phyloP scores from a whole-genome alignment of 2,329 filamentous ascomycete genomes.

The Coniochaeta pulveracea region DNA sequence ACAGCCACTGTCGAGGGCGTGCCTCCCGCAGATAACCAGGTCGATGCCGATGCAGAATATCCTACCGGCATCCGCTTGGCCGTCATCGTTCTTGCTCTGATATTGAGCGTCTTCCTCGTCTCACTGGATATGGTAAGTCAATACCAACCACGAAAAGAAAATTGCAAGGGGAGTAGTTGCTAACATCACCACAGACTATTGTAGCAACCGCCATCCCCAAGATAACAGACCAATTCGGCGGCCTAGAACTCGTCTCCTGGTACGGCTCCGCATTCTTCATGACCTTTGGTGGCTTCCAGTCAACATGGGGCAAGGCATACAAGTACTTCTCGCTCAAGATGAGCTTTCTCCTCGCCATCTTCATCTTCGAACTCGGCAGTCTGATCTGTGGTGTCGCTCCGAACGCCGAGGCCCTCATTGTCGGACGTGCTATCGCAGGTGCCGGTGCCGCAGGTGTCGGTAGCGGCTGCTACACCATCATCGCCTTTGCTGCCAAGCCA shows the following conservation, averaged over 20 bases:
- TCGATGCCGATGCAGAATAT: slow-evolving; percentile 1
- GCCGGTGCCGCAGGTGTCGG: slow-evolving; percentile 7
- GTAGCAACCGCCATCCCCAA: slow-evolving; percentile 3
- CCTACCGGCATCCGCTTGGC: neutral
- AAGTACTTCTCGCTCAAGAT: slow-evolving; percentile 4
- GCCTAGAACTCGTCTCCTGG: slow-evolving; percentile 3
- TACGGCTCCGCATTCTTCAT: slow-evolving; percentile 4
- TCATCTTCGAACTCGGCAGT: slow-evolving; percentile 4
- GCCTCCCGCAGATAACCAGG: neutral
- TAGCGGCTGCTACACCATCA: slow-evolving; percentile 3
- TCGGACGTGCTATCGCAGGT: slow-evolving; percentile 1
- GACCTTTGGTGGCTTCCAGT: slow-evolving; percentile 3
- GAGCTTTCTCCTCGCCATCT: slow-evolving; percentile 3
- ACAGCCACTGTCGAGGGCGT: neutral
- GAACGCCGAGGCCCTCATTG: neutral
- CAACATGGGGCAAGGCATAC: slow-evolving; percentile 4
- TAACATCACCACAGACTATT: neutral
- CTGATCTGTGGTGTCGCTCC: slow-evolving; percentile 1
- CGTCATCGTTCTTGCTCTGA: slow-evolving; percentile 2
- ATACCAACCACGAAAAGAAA: neutral
- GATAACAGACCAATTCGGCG: slow-evolving; percentile 4
- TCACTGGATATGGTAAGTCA: slow-evolving; percentile 2
- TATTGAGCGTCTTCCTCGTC: slow-evolving; percentile 3
- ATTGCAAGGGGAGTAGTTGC: neutral
- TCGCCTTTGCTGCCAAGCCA: slow-evolving; percentile 1